phyloP scores from a whole-genome alignment of 2,329 filamentous ascomycete genomes.

The Exophiala mesophila region DNA sequence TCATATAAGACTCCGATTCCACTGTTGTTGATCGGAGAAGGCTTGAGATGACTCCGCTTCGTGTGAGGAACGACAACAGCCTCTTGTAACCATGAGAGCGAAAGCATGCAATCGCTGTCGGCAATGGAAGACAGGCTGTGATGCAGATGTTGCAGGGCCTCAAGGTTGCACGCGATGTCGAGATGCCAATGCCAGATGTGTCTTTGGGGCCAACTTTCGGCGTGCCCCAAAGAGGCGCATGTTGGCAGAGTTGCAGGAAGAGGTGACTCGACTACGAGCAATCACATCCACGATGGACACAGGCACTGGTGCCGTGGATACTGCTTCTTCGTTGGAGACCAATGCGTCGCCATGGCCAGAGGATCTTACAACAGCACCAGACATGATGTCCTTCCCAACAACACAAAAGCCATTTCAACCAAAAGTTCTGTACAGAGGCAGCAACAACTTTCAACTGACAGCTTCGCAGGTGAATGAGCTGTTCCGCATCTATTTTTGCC shows the following conservation, averaged over 20 bases:
- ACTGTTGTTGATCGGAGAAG: neutral
- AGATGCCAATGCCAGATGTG: slow-evolving; percentile 2
- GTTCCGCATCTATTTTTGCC: slow-evolving; percentile 13
- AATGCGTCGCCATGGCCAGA: neutral
- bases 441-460: slow-evolving; percentile 8
- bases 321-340: neutral
- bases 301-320: neutral
- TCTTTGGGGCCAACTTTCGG: slow-evolving; percentile 9
- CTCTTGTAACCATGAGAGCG: slow-evolving; percentile 8
- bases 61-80: too few relatives aligned
- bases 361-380: neutral
- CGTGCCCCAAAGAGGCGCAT: slow-evolving; percentile 8
- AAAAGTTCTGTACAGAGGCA: slow-evolving; percentile 1
- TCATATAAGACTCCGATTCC: too few relatives aligned
- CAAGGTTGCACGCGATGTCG: slow-evolving; percentile 13
- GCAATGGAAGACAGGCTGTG: slow-evolving; percentile 14
- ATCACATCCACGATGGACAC: neutral
- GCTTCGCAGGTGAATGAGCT: slow-evolving; percentile 11
- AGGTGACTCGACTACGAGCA: slow-evolving; percentile 8
- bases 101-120: slow-evolving; percentile 14
- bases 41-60: neutral
- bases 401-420: neutral
- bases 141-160: slow-evolving; percentile 5
- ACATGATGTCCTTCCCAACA: neutral
- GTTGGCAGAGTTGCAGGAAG: slow-evolving; percentile 11